Conservation (phyloP, 2,329 filamentous ascomycete genomes). For the Colletotrichum australisinense region DNA sequence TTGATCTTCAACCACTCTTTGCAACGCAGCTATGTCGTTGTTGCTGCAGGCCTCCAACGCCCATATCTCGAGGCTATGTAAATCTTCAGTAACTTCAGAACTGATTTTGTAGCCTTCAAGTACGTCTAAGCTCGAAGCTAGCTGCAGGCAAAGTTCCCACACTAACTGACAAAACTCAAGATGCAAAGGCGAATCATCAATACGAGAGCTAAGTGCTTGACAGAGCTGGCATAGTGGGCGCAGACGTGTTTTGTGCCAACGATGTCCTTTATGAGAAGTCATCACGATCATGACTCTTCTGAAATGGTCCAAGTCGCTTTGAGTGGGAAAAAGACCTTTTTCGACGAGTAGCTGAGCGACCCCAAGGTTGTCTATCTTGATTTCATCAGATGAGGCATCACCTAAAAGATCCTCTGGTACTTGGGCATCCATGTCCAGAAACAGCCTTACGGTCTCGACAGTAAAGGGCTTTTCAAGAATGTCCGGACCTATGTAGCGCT, state of each 20-base stretch:
- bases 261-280: too few species aligned
- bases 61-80: fast-evolving
- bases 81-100: too few species aligned
- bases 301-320: too few species aligned
- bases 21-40: not conserved
- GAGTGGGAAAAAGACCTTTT: too few species aligned
- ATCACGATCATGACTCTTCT: too few species aligned
- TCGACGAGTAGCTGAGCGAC: too few species aligned
- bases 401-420: too few species aligned
- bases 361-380: fast-evolving
- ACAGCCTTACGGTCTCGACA: too few species aligned
- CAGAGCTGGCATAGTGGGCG: not conserved
- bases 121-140: too few species aligned
- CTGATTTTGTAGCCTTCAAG: not conserved
- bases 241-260: too few species aligned
- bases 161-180: not conserved
- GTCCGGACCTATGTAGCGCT: not conserved
- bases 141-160: not conserved
- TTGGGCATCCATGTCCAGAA: too few species aligned
- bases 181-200: not conserved
- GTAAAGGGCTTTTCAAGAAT: fast-evolving
- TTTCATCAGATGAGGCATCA: fast-evolving
- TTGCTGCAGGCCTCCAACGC: not conserved
- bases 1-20: not conserved
- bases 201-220: not conserved